A percentile compares a stretch with the other conserved stretches of the same genome.
phyloP scores from a whole-genome alignment of 495 filamentous ascomycete species.

The Aspergillus egyptiacus region DNA sequence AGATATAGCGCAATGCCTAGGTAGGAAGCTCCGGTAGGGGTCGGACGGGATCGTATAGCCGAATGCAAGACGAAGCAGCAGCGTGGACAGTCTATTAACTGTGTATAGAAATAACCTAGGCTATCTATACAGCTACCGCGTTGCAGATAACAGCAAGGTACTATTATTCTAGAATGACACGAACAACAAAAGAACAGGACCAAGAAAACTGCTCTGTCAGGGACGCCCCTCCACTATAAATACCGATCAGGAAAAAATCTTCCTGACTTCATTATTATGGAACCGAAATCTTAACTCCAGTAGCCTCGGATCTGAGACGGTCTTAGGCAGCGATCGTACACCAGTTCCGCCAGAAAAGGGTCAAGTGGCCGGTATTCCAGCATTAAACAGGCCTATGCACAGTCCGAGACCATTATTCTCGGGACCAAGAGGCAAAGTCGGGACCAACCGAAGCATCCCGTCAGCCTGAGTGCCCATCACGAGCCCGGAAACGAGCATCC shows the following conservation, averaged over 20 bases:
- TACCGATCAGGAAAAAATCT: neutral
- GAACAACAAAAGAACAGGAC: too few species aligned
- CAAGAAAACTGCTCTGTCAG: neutral
- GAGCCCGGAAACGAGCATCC: neutral
- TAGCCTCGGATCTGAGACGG: conserved; percentile 8
- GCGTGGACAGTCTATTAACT: neutral
- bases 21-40: too few species aligned
- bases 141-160: too few species aligned
- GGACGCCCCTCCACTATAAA: conserved; percentile 3
- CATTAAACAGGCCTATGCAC: conserved; percentile 10
- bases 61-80: neutral
- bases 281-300: conserved; percentile 7
- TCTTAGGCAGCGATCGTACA: neutral
- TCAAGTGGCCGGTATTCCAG: neutral
- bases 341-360: neutral
- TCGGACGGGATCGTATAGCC: too few species aligned
- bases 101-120: too few species aligned
- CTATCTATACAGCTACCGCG: too few species aligned
- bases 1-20: too few species aligned
- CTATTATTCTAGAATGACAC: too few species aligned
- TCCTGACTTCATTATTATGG: conserved; percentile 9
- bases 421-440: neutral
- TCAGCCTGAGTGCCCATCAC: neutral
- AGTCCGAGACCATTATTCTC: conserved; percentile 6
- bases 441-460: conserved; percentile 4